Conservation (phyloP, 768 basidiomycete species). For the Neoboletus subvelutipes region DNA sequence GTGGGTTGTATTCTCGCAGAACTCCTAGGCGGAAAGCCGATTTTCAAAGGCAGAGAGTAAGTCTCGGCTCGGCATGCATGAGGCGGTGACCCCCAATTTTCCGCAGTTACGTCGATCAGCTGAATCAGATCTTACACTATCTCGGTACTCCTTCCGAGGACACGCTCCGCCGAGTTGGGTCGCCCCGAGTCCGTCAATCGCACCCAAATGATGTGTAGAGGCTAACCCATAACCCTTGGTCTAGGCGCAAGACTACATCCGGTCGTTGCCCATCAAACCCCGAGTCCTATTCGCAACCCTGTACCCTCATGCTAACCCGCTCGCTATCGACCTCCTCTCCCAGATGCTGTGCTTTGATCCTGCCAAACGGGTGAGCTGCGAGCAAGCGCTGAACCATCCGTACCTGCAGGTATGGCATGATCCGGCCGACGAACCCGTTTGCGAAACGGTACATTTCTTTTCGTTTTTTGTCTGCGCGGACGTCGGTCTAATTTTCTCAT, state of each 20-base stretch:
- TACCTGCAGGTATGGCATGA: conserved; percentile 98
- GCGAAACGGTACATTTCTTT: conserved; percentile 58
- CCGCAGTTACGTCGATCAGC: conserved; percentile 90
- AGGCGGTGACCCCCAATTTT: conserved; percentile 2
- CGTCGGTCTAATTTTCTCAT: not conserved
- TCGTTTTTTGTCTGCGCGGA: not conserved
- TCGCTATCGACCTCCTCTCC: conserved; percentile 88
- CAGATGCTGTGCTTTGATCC: conserved; percentile 96
- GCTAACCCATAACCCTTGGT: conserved; percentile 8
- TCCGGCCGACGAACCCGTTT: conserved; percentile 89
- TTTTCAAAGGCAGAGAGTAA: conserved; percentile 96
- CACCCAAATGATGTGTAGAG: not conserved
- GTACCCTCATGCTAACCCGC: conserved; percentile 92
- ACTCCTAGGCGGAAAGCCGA: conserved; percentile 88
- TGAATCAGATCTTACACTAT: conserved; percentile 97
- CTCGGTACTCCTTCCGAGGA: conserved; percentile 98
- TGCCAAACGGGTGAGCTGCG: conserved; percentile 92
- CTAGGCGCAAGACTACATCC: conserved; percentile 96
- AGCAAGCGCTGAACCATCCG: conserved; percentile 92
- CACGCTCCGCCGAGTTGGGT: conserved; percentile 93
- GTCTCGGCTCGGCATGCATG: conserved; percentile 28
- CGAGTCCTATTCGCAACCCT: conserved; percentile 88
- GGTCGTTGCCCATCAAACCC: conserved; percentile 95
- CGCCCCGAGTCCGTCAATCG: conserved; percentile 68
- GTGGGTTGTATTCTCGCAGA: conserved; percentile 96